Conservation (phyloP, 768 basidiomycete genomes). For the Boletellus sp. region DNA sequence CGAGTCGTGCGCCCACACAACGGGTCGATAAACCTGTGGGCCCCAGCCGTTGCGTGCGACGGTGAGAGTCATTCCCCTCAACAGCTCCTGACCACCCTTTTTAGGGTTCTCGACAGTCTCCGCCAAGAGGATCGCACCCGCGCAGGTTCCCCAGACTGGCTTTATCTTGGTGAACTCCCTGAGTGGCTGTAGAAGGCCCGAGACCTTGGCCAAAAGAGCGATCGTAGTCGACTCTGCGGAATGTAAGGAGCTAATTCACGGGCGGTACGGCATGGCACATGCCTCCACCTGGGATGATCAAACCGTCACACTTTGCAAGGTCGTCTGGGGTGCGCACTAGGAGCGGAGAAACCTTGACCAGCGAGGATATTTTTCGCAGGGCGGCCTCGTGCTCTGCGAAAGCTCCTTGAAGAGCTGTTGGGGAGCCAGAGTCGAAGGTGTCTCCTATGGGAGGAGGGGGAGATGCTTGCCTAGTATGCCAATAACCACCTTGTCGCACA, state of each 20-base stretch:
- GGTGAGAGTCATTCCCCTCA: conserved; percentile 75
- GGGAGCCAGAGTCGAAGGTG: background rate
- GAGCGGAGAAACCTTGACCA: conserved; percentile 42
- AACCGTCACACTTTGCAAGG: conserved; percentile 68
- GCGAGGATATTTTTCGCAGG: conserved; percentile 54
- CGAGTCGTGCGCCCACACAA: background rate
- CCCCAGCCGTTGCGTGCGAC: conserved; percentile 92
- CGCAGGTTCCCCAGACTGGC: conserved; percentile 94
- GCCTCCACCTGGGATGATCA: conserved; percentile 95
- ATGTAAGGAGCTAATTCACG: background rate
- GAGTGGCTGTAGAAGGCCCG: conserved; percentile 79
- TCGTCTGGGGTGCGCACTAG: conserved; percentile 77
- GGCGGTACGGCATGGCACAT: conserved; percentile 13
- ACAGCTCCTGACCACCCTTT: conserved; percentile 82
- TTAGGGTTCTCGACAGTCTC: conserved; percentile 71
- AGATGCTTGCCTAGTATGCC: conserved; percentile 50
- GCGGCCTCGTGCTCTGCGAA: conserved; percentile 82
- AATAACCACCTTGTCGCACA: conserved; percentile 29
- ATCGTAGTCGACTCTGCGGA: conserved; percentile 87
- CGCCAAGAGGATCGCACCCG: conserved; percentile 88
- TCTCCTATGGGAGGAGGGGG: background rate
- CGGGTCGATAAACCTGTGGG: conserved; percentile 58
- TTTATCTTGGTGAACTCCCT: conserved; percentile 65
- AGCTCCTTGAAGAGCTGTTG: conserved; percentile 84
- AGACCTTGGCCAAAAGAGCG: conserved; percentile 64